Evolutionary conservation across 116 monocot genomes (phyloP).

Genomic region (Dioscorea cayenensis): DNA sequence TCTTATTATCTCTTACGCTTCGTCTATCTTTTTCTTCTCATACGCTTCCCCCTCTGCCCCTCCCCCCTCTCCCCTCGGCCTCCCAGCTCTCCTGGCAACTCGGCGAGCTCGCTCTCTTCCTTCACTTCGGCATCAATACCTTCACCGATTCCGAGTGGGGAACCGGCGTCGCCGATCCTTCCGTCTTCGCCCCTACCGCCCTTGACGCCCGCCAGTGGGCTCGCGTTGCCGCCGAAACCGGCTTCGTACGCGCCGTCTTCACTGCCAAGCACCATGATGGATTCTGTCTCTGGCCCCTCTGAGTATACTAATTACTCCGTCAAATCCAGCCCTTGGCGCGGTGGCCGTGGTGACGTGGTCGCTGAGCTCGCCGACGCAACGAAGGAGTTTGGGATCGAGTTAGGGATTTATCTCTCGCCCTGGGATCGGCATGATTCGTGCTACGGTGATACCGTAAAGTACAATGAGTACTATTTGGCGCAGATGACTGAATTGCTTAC

Average conservation of each 20-base stretch:
- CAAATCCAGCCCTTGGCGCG: constrained; percentile 43
- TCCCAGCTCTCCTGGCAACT: constrained; percentile 75
- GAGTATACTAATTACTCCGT: constrained; percentile 86
- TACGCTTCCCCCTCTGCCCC: constrained; percentile 54
- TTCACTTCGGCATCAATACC: constrained; percentile 96
- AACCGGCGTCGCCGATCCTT: constrained; percentile 48
- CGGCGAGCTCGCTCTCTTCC: constrained; percentile 83
- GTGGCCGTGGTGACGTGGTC: constrained; percentile 69
- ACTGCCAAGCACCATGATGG: constrained; percentile 98
- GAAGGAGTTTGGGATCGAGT: constrained; percentile 40
- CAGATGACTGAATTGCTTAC: constrained; percentile 92
- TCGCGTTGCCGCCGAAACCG: constrained; percentile 35
- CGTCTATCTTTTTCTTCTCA: neutral
- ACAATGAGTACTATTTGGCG: constrained; percentile 78
- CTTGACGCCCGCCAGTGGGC: constrained; percentile 85
- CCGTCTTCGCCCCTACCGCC: constrained; percentile 47
- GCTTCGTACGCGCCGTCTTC: constrained; percentile 66
- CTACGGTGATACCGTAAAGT: constrained; percentile 62
- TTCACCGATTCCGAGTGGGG: constrained; percentile 98
- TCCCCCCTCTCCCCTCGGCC: constrained; percentile 60
- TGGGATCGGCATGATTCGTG: constrained; percentile 84
- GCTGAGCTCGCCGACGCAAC: constrained; percentile 62
- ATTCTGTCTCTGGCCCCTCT: constrained; percentile 97
- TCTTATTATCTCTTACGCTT: neutral
- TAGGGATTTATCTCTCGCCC: constrained; percentile 89